These are phyloP conservation scores for Phytophthora capsici DNA, from an alignment of 352 stramenopile species.

Conservation along the genomic window DNA sequence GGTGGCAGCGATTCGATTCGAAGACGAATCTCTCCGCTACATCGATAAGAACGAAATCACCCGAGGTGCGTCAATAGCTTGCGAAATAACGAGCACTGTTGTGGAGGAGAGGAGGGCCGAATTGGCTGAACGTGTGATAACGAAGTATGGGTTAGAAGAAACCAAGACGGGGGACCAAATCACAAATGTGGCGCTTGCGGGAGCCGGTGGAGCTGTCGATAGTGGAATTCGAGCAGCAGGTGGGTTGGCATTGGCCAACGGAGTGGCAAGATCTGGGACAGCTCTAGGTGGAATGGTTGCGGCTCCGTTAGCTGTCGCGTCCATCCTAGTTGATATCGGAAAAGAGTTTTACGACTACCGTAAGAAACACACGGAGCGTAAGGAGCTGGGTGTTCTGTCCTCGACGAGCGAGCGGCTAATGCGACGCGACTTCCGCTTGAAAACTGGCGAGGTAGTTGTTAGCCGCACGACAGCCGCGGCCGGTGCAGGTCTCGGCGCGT, in stretches of 20 bases:
- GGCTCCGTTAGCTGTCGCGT: constrained; percentile 77
- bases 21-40: constrained; percentile 47
- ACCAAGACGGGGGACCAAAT: constrained; percentile 45
- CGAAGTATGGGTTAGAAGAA: constrained; percentile 55
- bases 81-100: constrained; percentile 24
- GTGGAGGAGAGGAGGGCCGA: constrained; percentile 54
- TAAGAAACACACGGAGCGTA: constrained; percentile 71
- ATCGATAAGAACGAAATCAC: constrained; percentile 68
- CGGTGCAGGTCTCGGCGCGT: constrained; percentile 75
- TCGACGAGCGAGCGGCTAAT: constrained; percentile 74
- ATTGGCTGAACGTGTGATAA: constrained; percentile 64
- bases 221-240: constrained; percentile 75
- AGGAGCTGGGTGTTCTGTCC: constrained; percentile 68
- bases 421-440: constrained; percentile 79
- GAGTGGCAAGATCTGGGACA: constrained; percentile 59
- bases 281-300: constrained; percentile 51
- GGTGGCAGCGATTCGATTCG: constrained; percentile 59
- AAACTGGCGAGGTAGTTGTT: constrained; percentile 77
- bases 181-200: constrained; percentile 58
- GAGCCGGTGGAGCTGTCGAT: constrained; percentile 74
- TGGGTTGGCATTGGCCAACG: constrained; percentile 73
- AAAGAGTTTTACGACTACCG: constrained; percentile 88
- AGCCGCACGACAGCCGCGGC: constrained; percentile 75
- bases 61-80: constrained; percentile 55
- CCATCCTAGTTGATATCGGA: constrained; percentile 86